phyloP scores from a whole-genome alignment of 2,329 filamentous ascomycete species.

The Ophiostoma quercus region DNA sequence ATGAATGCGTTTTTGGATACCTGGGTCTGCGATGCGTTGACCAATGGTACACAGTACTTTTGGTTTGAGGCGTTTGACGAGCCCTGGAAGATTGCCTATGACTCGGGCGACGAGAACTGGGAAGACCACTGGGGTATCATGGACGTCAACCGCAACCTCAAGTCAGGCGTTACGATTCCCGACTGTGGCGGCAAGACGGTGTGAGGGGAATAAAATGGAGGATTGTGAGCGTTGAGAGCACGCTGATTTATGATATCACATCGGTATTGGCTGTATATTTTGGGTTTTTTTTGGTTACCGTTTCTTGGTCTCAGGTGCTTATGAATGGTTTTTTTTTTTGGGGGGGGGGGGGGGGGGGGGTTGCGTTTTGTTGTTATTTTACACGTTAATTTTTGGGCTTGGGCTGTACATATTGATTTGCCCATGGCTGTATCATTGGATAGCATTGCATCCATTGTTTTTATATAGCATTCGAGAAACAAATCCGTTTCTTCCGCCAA shows the following conservation, averaged over 20 bases:
- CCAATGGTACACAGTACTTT: conserved; percentile 86
- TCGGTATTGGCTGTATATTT: background rate
- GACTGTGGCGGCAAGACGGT: conserved; percentile 74
- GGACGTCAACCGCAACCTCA: conserved; percentile 78
- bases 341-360: too few relatives aligned
- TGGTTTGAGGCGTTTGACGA: conserved; percentile 98
- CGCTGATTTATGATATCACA: background rate
- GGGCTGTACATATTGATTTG: background rate
- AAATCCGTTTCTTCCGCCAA: background rate
- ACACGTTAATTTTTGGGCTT: background rate
- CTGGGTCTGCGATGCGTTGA: conserved; percentile 76
- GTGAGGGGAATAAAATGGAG: conserved; percentile 28
- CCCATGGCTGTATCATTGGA: background rate
- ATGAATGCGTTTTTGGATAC: conserved; percentile 81
- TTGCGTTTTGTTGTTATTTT: background rate
- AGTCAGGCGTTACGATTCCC: conserved; percentile 77
- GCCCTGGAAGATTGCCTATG: conserved; percentile 81
- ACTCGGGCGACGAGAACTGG: conserved; percentile 67
- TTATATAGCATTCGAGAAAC: background rate
- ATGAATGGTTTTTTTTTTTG: background rate
- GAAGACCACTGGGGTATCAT: conserved; percentile 95
- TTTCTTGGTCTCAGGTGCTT: background rate
- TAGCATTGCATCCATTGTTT: background rate
- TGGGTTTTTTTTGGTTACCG: background rate
- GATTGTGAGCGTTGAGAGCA: background rate